These are phyloP conservation scores for Penicillium hordei DNA, from an alignment of 2,329 filamentous ascomycete genomes.

Conservation along the genomic window DNA sequence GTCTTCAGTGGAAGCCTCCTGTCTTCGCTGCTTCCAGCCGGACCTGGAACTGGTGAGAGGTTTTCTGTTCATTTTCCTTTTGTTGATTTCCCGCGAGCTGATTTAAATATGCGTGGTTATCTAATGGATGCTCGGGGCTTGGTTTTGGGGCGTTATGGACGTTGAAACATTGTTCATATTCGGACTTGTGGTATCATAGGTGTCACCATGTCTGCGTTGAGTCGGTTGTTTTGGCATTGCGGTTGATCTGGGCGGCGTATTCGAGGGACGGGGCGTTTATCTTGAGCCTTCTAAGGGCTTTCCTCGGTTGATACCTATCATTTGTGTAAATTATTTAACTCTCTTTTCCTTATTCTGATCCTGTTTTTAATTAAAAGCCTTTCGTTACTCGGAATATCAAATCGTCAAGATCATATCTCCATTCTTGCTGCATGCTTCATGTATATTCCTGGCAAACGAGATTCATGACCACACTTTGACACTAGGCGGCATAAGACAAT, in stretches of 20 bases:
- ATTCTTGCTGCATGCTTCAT: too few species aligned
- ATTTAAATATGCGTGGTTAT: neutral
- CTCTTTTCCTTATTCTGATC: neutral
- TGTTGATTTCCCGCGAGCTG: neutral
- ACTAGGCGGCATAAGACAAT: too few species aligned
- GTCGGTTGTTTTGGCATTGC: neutral
- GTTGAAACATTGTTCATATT: neutral
- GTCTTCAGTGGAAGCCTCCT: constrained; percentile 92
- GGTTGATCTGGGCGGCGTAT: neutral
- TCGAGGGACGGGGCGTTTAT: constrained; percentile 1
- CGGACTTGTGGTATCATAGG: neutral
- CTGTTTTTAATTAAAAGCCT: neutral
- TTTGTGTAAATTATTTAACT: constrained; percentile 1
- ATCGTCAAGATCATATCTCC: neutral
- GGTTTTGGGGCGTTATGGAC: constrained; percentile 1
- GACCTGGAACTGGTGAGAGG: constrained; percentile 88
- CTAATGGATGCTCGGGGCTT: constrained; percentile 1
- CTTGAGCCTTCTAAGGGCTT: neutral
- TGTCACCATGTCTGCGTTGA: neutral
- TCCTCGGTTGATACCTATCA: constrained; percentile 9
- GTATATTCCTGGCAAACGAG: too few species aligned
- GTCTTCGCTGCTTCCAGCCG: constrained; percentile 86
- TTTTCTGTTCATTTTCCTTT: constrained; percentile 1
- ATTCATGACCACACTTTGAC: too few species aligned
- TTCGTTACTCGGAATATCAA: neutral